Conservation (phyloP, 257 asterid genomes). For the Solanum pennellii region DNA sequence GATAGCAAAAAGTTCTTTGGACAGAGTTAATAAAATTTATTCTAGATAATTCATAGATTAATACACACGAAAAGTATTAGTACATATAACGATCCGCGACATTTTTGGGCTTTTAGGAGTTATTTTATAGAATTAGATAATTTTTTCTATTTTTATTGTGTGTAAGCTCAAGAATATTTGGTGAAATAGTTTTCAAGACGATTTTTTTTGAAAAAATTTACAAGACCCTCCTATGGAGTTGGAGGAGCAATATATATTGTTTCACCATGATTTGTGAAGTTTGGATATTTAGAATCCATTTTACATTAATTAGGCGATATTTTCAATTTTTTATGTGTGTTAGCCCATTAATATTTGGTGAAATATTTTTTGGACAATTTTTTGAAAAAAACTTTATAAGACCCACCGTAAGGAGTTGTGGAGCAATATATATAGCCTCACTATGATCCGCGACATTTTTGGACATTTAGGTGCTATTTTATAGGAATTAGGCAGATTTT, state of each 20-base stretch:
- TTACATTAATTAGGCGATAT: too few species aligned
- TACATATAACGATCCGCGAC: neutral
- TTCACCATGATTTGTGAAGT: neutral
- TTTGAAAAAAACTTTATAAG: too few species aligned
- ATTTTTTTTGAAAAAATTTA: too few species aligned
- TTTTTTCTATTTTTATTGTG: neutral
- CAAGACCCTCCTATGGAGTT: neutral
- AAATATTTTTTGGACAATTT: too few species aligned
- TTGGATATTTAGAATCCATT: neutral
- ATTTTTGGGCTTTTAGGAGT: neutral
- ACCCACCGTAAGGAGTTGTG: too few species aligned
- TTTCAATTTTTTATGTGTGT: too few species aligned
- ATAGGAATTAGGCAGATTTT: too few species aligned
- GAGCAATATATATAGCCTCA: too few species aligned
- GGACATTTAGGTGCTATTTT: too few species aligned
- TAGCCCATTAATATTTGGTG: too few species aligned
- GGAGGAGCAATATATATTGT: neutral
- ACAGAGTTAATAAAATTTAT: neutral
- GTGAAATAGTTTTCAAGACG: neutral
- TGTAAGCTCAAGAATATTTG: too few species aligned
- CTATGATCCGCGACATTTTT: too few species aligned
- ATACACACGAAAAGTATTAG: neutral
- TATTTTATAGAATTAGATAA: neutral
- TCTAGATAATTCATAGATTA: neutral
- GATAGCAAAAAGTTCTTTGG: neutral